A percentile compares a stretch with the other conserved stretches of the same genome.
Evolutionary conservation across 1,284 basidiomycete genomes (phyloP).

Genomic region (Irpex sp.): DNA sequence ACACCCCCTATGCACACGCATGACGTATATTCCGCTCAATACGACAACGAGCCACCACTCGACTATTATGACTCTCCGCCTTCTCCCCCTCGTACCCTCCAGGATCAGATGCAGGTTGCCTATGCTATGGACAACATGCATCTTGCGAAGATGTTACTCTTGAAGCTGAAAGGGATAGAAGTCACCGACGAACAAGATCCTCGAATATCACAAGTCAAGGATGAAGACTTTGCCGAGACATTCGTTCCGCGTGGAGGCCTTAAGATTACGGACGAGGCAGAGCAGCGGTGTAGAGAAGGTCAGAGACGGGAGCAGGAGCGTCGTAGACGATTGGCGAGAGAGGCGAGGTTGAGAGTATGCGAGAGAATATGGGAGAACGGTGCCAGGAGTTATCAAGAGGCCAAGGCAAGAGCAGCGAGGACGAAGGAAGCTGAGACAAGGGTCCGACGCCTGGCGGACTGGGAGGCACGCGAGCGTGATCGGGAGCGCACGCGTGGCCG

Average conservation of each 20-base stretch:
- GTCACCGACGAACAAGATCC: slow-evolving; percentile 57
- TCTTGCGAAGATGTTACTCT: slow-evolving; percentile 56
- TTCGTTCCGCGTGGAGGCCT: slow-evolving; percentile 56
- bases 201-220: slow-evolving; percentile 55
- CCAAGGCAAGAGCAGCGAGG: slow-evolving; percentile 34
- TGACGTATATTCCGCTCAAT: background rate
- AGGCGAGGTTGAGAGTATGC: slow-evolving; percentile 41
- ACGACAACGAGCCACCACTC: slow-evolving; percentile 12
- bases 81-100: slow-evolving; percentile 46
- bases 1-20: slow-evolving; percentile 26
- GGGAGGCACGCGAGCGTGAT: slow-evolving; percentile 27
- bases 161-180: slow-evolving; percentile 58
- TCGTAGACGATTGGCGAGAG: slow-evolving; percentile 33
- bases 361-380: slow-evolving; percentile 52
- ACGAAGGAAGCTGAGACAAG: slow-evolving; percentile 34
- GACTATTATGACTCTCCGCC: slow-evolving; percentile 41
- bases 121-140: slow-evolving; percentile 64
- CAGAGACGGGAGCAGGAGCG: slow-evolving; percentile 35
- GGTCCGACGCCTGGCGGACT: slow-evolving; percentile 24
- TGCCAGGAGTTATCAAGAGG: slow-evolving; percentile 38
- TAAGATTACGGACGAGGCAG: slow-evolving; percentile 43
- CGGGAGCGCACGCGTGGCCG: slow-evolving; percentile 29
- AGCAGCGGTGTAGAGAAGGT: slow-evolving; percentile 26
- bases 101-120: slow-evolving; percentile 62
- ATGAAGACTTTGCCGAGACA: slow-evolving; percentile 61